A percentile compares a stretch with the other conserved stretches of the same genome.
phyloP scores from a whole-genome alignment of 495 filamentous ascomycete species.

The Aspergillus sclerotiicarbonarius region DNA sequence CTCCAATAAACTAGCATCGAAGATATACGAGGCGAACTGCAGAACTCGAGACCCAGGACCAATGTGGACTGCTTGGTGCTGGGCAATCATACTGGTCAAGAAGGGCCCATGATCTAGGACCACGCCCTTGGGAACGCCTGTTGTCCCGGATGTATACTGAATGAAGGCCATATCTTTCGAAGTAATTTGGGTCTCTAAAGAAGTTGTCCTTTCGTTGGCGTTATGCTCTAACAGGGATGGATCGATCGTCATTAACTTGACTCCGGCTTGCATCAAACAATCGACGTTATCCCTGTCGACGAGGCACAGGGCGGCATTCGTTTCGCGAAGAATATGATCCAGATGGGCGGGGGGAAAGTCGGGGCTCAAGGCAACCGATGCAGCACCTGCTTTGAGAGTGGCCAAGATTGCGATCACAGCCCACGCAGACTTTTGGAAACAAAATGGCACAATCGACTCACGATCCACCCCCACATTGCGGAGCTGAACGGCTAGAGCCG shows the following conservation, averaged over 20 bases:
- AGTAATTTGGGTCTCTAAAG: conserved; percentile 18
- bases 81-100: conserved; percentile 8
- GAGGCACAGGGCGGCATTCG: neutral
- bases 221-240: neutral
- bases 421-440: conserved; percentile 38
- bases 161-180: conserved; percentile 17
- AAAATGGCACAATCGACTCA: conserved; percentile 29
- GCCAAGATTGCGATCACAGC: conserved; percentile 4
- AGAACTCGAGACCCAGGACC: conserved; percentile 18
- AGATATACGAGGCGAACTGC: conserved; percentile 33
- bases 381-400: neutral
- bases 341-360: neutral
- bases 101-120: conserved; percentile 27
- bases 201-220: neutral
- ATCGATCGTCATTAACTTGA: neutral
- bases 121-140: conserved; percentile 39
- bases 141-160: conserved; percentile 38
- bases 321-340: neutral
- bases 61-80: conserved; percentile 22
- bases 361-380: conserved; percentile 43
- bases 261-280: neutral
- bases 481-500: neutral
- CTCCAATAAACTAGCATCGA: conserved; percentile 49
- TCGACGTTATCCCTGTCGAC: neutral
- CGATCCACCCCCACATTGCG: neutral